Percentiles rank a stretch among this genome's conserved stretches.
phyloP scores from a whole-genome alignment of 352 stramenopile species.

The Phytopythium delawarense region DNA sequence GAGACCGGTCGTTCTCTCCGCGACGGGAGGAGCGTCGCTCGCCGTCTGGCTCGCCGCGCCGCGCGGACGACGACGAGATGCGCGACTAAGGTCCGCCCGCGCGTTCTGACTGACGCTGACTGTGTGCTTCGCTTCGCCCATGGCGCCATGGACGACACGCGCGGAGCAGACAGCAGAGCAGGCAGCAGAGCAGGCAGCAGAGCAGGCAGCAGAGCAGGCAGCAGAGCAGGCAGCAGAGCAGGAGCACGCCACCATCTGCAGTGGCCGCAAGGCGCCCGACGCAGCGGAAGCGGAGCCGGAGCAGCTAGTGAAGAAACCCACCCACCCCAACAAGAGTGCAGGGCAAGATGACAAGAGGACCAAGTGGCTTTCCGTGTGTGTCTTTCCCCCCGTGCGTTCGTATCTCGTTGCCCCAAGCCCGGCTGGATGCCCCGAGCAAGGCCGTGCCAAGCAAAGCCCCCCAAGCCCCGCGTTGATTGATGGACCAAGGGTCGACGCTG shows the following conservation, averaged over 20 bases:
- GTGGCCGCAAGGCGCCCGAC: not conserved
- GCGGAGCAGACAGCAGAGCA: not conserved
- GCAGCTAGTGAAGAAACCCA: slow-evolving; percentile 3
- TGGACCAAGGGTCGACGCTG: too few species aligned
- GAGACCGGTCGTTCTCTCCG: slow-evolving; percentile 44
- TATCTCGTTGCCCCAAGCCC: not conserved
- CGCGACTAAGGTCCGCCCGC: slow-evolving; percentile 24
- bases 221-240: too few species aligned
- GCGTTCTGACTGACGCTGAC: not conserved
- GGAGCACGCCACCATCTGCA: not conserved
- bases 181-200: too few species aligned
- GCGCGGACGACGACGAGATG: slow-evolving; percentile 22
- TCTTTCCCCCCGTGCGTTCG: not conserved
- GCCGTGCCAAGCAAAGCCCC: not conserved
- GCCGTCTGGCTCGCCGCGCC: slow-evolving; percentile 48
- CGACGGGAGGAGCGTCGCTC: slow-evolving; percentile 46
- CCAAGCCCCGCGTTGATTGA: not conserved
- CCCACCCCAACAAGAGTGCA: slow-evolving; percentile 4
- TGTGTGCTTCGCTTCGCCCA: not conserved
- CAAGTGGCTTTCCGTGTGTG: slow-evolving; percentile 7
- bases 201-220: too few species aligned
- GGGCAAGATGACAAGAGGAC: slow-evolving; percentile 7
- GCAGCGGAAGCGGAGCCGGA: not conserved
- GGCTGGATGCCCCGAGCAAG: not conserved
- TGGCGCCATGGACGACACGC: not conserved